phyloP scores from a whole-genome alignment of 495 filamentous ascomycete species.

The Penicillium subrubescens region DNA sequence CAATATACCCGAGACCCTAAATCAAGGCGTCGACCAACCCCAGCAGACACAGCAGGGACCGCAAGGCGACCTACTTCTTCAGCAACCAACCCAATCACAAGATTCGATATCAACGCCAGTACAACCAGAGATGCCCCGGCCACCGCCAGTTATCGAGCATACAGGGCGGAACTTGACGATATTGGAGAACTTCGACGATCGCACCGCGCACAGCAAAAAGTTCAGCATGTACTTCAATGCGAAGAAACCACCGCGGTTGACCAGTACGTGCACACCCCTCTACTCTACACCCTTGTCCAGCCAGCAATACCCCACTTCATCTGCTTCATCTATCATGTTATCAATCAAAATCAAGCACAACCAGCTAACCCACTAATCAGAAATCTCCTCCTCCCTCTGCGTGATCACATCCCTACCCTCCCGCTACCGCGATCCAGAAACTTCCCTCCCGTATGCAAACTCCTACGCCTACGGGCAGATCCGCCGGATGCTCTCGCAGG shows the following conservation, averaged over 20 bases:
- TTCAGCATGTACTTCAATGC: conserved; percentile 55
- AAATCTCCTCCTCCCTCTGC: conserved; percentile 61
- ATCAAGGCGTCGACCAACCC: neutral
- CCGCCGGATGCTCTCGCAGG: conserved; percentile 53
- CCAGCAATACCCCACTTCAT: neutral
- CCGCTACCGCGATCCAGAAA: conserved; percentile 74
- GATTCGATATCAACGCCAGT: conserved; percentile 13
- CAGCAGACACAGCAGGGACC: conserved; percentile 17
- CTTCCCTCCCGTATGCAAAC: conserved; percentile 74
- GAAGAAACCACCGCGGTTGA: conserved; percentile 49
- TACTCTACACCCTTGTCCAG: neutral
- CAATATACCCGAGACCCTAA: conserved; percentile 18
- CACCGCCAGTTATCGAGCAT: conserved; percentile 49
- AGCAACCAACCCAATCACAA: conserved; percentile 15
- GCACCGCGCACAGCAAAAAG: conserved; percentile 51
- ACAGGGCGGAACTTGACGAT: conserved; percentile 54
- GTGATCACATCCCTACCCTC: conserved; percentile 80
- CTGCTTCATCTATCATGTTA: neutral
- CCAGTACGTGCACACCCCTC: conserved; percentile 42
- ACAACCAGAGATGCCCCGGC: conserved; percentile 29
- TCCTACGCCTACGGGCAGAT: conserved; percentile 74
- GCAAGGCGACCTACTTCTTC: neutral
- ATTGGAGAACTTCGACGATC: conserved; percentile 58
- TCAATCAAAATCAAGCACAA: neutral
- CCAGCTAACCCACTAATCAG: conserved; percentile 16